phyloP scores from a whole-genome alignment of 441 rosid genomes.

The Erodium moschatum region DNA sequence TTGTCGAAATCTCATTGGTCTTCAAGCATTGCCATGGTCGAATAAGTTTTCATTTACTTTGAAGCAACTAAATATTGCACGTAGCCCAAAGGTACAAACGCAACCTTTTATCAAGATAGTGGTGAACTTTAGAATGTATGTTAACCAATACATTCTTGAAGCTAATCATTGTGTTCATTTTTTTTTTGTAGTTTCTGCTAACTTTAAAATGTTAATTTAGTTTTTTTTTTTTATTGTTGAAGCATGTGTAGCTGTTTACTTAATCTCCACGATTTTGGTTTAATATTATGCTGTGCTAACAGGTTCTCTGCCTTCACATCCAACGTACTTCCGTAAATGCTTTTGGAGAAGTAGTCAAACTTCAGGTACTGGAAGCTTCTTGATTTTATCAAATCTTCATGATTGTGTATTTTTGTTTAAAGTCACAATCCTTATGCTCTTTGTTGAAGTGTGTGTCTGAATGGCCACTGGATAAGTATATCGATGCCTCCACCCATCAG shows the following conservation, averaged over 20 bases:
- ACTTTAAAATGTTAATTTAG: too few relatives aligned
- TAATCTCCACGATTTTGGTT: background rate
- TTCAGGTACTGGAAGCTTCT: conserved; percentile 59
- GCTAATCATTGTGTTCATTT: too few relatives aligned
- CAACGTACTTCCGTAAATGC: conserved; percentile 56
- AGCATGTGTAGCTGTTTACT: too few relatives aligned
- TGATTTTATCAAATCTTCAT: too few relatives aligned
- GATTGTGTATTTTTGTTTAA: too few relatives aligned
- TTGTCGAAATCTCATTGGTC: conserved; percentile 36
- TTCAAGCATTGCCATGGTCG: conserved; percentile 59
- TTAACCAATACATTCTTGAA: background rate
- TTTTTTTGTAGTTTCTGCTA: too few relatives aligned
- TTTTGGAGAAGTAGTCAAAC: conserved; percentile 59
- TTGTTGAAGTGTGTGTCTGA: too few relatives aligned
- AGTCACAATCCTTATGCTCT: too few relatives aligned
- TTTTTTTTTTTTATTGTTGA: too few relatives aligned
- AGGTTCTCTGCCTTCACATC: conserved; percentile 81
- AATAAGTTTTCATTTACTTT: conserved; percentile 46
- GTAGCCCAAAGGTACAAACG: conserved; percentile 57
- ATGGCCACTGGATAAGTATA: too few relatives aligned
- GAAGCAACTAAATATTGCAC: conserved; percentile 58
- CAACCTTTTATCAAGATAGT: background rate
- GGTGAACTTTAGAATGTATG: background rate
- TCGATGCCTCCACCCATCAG: too few relatives aligned
- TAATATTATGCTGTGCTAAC: conserved; percentile 22